Evolutionary conservation across 495 filamentous ascomycete genomes (phyloP).

Genomic region (Cercophora sp.): DNA sequence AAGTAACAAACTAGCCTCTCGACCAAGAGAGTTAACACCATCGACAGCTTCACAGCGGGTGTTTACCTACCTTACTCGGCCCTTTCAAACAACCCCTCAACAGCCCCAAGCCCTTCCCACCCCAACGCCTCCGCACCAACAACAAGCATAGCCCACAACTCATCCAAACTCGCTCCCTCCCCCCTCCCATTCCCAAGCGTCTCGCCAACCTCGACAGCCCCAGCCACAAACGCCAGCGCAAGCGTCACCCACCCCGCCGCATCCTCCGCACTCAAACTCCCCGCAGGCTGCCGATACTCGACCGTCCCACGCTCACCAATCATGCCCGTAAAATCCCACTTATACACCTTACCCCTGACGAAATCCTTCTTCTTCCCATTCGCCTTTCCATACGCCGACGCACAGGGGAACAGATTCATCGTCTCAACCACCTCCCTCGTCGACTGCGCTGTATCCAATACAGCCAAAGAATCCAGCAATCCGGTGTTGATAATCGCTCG

Average conservation of each 20-base stretch:
- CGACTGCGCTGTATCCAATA: slow-evolving; percentile 12
- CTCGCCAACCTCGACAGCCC: slow-evolving; percentile 13
- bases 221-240: slow-evolving; percentile 24
- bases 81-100: slow-evolving; percentile 22
- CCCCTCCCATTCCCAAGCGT: neutral
- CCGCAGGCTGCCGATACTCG: slow-evolving; percentile 29
- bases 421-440: slow-evolving; percentile 11
- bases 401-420: slow-evolving; percentile 23
- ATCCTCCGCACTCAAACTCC: slow-evolving; percentile 17
- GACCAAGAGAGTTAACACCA: too few species aligned
- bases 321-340: slow-evolving; percentile 30
- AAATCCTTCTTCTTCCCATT: slow-evolving; percentile 21
- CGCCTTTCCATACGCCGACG: slow-evolving; percentile 13
- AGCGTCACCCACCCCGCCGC: slow-evolving; percentile 22
- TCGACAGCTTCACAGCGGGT: too few species aligned
- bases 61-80: too few species aligned
- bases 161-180: slow-evolving; percentile 15
- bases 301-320: slow-evolving; percentile 18
- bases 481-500: slow-evolving; percentile 4
- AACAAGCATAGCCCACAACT: slow-evolving; percentile 23
- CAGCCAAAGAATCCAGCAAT: slow-evolving; percentile 9
- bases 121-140: slow-evolving; percentile 20
- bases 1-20: too few species aligned
- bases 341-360: slow-evolving; percentile 29
- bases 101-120: slow-evolving; percentile 20